Evolutionary conservation across 225 moss, liverwort and hornwort genomes (phyloP).

Genomic region (Marchantia paleacea): DNA sequence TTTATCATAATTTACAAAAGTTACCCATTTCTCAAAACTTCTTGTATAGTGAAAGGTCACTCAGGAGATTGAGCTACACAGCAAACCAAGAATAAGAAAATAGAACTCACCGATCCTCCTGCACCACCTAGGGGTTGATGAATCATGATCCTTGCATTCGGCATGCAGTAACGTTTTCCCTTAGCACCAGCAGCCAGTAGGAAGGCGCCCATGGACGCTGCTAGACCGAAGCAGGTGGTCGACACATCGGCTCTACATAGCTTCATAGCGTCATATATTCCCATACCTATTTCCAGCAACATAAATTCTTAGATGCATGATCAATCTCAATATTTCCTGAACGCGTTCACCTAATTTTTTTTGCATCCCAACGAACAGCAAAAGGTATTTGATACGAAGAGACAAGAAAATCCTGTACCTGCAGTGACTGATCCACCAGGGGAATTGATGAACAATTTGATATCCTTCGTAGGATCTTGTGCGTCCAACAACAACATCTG

Average conservation of each 20-base stretch:
- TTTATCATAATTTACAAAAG: no score
- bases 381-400: not conserved
- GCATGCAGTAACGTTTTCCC: slow-evolving; percentile 97
- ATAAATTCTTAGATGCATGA: not conserved
- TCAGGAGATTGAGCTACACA: no score
- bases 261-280: slow-evolving; percentile 99
- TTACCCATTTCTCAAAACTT: no score
- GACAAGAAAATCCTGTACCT: slow-evolving; percentile 22
- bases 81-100: not conserved
- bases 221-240: slow-evolving; percentile 86
- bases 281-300: slow-evolving; percentile 60
- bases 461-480: slow-evolving; percentile 83
- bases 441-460: slow-evolving; percentile 95
- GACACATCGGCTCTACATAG: slow-evolving; percentile 94
- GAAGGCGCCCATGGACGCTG: slow-evolving; percentile 98
- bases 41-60: no score
- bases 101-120: slow-evolving; percentile 55
- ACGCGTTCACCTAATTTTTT: not conserved
- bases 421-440: slow-evolving; percentile 97
- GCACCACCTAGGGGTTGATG: slow-evolving; percentile 96
- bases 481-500: slow-evolving; percentile 90
- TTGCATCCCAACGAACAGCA: not conserved
- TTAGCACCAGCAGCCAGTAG: slow-evolving; percentile 79
- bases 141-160: slow-evolving; percentile 94
- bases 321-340: not conserved